phyloP scores from a whole-genome alignment of 1,139 yeast species.

The Debaryomyces subglobosus region DNA sequence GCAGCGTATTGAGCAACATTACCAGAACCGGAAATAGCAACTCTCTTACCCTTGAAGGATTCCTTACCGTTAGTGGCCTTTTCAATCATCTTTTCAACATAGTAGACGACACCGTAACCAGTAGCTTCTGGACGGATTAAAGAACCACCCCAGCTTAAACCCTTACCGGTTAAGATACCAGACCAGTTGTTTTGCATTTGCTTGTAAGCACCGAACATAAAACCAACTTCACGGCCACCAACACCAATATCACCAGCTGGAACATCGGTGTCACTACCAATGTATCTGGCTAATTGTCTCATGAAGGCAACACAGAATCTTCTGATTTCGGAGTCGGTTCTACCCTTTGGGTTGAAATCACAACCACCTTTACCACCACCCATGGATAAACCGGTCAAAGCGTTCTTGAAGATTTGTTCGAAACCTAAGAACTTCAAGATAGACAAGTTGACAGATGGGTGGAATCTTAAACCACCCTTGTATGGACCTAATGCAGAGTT shows the following conservation, averaged over 20 bases:
- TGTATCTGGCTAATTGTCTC: constrained; percentile 94
- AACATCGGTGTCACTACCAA: constrained; percentile 96
- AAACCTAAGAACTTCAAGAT: constrained; percentile 95
- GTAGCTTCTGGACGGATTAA: constrained; percentile 99
- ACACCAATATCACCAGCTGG: constrained; percentile 98
- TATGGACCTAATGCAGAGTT: constrained; percentile 98
- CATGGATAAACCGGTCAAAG: constrained; percentile 94
- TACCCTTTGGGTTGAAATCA: constrained; percentile 96
- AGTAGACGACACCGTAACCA: constrained; percentile 96
- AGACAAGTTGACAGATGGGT: constrained; percentile 94
- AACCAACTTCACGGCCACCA: constrained; percentile 90
- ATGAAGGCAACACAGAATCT: constrained; percentile 95
- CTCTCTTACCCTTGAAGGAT: constrained; percentile 88
- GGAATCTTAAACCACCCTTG: constrained; percentile 99
- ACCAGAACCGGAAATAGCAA: constrained; percentile 97
- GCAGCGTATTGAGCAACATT: constrained; percentile 99
- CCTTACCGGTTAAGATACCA: constrained; percentile 98
- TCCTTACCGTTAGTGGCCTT: constrained; percentile 88
- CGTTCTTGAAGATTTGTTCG: constrained; percentile 98
- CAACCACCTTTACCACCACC: constrained; percentile 99
- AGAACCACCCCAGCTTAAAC: constrained; percentile 98
- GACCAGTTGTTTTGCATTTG: constrained; percentile 89
- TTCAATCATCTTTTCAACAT: constrained; percentile 97
- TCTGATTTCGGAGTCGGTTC: constrained; percentile 90
- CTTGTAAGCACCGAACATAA: constrained; percentile 96